Conservation (phyloP, 768 basidiomycete species). For the Boletus sp. region DNA sequence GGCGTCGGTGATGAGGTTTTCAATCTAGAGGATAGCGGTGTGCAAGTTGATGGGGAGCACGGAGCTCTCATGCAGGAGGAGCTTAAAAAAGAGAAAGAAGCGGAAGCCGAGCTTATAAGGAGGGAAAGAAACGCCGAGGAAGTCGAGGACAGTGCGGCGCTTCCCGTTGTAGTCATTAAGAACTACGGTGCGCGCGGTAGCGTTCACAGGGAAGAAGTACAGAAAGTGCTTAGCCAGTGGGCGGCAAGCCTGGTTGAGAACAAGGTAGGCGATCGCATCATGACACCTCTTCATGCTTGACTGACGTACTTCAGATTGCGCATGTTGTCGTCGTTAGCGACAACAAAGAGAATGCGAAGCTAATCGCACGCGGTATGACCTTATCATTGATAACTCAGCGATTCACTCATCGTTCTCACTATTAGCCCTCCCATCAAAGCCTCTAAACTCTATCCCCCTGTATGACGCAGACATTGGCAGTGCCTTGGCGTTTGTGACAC, state of each 20-base stretch:
- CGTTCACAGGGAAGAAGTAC: slow-evolving; percentile 62
- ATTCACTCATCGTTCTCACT: background rate
- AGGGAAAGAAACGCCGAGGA: slow-evolving; percentile 40
- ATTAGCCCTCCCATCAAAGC: slow-evolving; percentile 78
- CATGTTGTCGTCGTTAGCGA: slow-evolving; percentile 92
- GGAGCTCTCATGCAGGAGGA: slow-evolving; percentile 14
- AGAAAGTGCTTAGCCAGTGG: slow-evolving; percentile 80
- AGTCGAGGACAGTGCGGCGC: slow-evolving; percentile 48
- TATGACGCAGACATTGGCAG: slow-evolving; percentile 83
- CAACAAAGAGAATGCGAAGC: slow-evolving; percentile 81
- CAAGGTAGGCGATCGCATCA: slow-evolving; percentile 44
- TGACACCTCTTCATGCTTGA: background rate
- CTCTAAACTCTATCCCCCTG: slow-evolving; percentile 72
- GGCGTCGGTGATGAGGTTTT: slow-evolving; percentile 76
- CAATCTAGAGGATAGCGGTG: slow-evolving; percentile 32
- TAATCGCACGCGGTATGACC: slow-evolving; percentile 68
- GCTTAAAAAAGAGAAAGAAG: slow-evolving; percentile 26
- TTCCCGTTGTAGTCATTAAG: slow-evolving; percentile 86
- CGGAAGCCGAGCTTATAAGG: slow-evolving; percentile 31
- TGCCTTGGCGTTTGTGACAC: slow-evolving; percentile 75
- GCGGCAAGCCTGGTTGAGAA: slow-evolving; percentile 78
- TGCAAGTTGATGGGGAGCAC: slow-evolving; percentile 7
- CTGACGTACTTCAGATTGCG: slow-evolving; percentile 55
- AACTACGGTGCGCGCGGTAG: slow-evolving; percentile 66
- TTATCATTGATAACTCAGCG: background rate